phyloP scores from a whole-genome alignment of 495 filamentous ascomycete genomes.

The Talaromyces nanjingensis region DNA sequence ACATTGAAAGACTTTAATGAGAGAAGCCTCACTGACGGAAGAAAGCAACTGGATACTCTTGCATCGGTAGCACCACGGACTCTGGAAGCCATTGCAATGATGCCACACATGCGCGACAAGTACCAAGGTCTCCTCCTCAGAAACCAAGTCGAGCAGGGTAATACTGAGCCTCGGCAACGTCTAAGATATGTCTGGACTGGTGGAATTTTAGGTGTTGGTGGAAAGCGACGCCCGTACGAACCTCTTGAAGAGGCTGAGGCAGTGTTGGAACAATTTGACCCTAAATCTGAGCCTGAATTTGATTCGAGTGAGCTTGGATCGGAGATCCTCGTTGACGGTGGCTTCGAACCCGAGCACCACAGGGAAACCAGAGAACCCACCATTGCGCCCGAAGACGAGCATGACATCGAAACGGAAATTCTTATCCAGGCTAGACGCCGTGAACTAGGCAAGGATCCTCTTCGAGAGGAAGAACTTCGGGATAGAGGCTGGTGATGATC shows the following conservation, averaged over 20 bases:
- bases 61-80: slow-evolving; percentile 40
- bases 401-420: slow-evolving; percentile 22
- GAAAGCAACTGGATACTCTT: slow-evolving; percentile 24
- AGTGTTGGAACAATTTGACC: not conserved
- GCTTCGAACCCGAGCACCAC: not conserved
- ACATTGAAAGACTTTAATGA: slow-evolving; percentile 37
- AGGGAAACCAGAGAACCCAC: slow-evolving; percentile 10
- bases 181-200: slow-evolving; percentile 27
- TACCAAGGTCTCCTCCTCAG: slow-evolving; percentile 34
- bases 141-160: slow-evolving; percentile 13
- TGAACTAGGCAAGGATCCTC: slow-evolving; percentile 5
- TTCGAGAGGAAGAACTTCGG: slow-evolving; percentile 1
- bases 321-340: not conserved
- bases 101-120: slow-evolving; percentile 44
- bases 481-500: not conserved
- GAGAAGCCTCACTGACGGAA: slow-evolving; percentile 24
- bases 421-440: slow-evolving; percentile 11
- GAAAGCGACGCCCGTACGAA: slow-evolving; percentile 7
- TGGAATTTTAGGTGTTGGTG: slow-evolving; percentile 22
- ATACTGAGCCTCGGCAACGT: slow-evolving; percentile 2
- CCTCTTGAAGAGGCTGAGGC: not conserved
- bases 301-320: not conserved
- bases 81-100: slow-evolving; percentile 41
- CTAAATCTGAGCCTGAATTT: not conserved
- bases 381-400: slow-evolving; percentile 16